Base-by-base conservation (phyloP, 2,329 filamentous ascomycete species). In the Delphinella strobiligena region DNA sequence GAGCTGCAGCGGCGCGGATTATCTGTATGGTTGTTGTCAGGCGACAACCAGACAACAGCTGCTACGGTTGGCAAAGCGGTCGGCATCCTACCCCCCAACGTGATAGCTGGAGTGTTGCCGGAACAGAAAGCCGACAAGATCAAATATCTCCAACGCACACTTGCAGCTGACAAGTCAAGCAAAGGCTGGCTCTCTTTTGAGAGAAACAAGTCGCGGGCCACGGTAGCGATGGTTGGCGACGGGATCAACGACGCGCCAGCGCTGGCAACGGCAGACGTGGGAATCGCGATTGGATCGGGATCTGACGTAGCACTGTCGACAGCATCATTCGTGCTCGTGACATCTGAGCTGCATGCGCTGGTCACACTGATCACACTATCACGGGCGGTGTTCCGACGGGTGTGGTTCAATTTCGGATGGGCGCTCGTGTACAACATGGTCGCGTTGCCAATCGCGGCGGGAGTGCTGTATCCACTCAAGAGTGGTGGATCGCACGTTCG, bases 11-110 rank as follows among this genome's bases (percentile, higher is more conserved):
- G 69, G 4, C 72, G 73, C 12, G 77, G 80, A 15, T 78, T 82
- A 34, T 74, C 78, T 22, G 82, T 93, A 3, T 94, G 81, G 77
- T 93, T 95, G 85, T 78, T 94, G 29, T 93, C 86, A 0, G 88
- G 88, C 19, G 88, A 95, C 64, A 94, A 94, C 54, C 64, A 68
- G n/a, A 78, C 68, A n/a, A 95, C 88, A 1, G 88, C 88, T 2
- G 68, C 62, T 15, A 85, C 86, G 0, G 84, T 95, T 2, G 88
- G 82, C 1, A 63, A 69, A 2, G 75, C 75, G 51, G 69, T 94
- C 14, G 84, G 84, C 16, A 94, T 95, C 47, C 71, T 76, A 0
- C 52, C 67, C 1, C 63, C 68, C 40, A 83, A 93, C 54, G 80
- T 95, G 47, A 82, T 93, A 46, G 86, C 88, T 9, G 85, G 85